A percentile compares a stretch with the other conserved stretches of the same genome.
These are phyloP conservation scores for Boletus insuetus DNA, from an alignment of 768 basidiomycete genomes.

Conservation along the genomic window DNA sequence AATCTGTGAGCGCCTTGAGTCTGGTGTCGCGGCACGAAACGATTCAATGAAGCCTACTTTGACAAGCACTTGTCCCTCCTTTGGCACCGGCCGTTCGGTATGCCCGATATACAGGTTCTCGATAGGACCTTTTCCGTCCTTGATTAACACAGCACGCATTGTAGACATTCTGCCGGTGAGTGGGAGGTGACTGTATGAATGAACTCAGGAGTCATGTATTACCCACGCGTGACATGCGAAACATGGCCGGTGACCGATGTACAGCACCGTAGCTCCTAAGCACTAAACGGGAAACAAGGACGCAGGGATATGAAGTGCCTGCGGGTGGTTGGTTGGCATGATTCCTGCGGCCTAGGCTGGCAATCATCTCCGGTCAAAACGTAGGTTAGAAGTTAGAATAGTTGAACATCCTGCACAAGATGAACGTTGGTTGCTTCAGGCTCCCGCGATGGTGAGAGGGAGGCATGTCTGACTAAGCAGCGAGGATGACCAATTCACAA, in stretches of 20 bases:
- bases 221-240: not conserved
- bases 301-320: too few species aligned
- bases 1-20: constrained; percentile 42
- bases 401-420: too few species aligned
- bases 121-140: constrained; percentile 68
- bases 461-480: constrained; percentile 18
- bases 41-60: constrained; percentile 50
- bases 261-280: not conserved
- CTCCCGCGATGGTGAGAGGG: not conserved
- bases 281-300: not conserved
- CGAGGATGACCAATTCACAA: not conserved
- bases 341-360: not conserved
- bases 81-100: constrained; percentile 54
- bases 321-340: not conserved
- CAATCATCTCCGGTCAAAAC: constrained; percentile 3
- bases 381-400: not conserved
- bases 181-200: not conserved
- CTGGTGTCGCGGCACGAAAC: not conserved
- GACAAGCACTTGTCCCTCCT: constrained; percentile 67
- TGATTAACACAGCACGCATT: constrained; percentile 82
- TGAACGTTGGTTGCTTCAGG: not conserved
- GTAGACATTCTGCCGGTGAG: constrained; percentile 11
- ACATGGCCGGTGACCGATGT: not conserved
- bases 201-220: not conserved
- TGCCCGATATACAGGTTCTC: constrained; percentile 82